Evolutionary conservation across 2,329 filamentous ascomycete species (phyloP).

Genomic region (Colletotrichum eremochloae): DNA sequence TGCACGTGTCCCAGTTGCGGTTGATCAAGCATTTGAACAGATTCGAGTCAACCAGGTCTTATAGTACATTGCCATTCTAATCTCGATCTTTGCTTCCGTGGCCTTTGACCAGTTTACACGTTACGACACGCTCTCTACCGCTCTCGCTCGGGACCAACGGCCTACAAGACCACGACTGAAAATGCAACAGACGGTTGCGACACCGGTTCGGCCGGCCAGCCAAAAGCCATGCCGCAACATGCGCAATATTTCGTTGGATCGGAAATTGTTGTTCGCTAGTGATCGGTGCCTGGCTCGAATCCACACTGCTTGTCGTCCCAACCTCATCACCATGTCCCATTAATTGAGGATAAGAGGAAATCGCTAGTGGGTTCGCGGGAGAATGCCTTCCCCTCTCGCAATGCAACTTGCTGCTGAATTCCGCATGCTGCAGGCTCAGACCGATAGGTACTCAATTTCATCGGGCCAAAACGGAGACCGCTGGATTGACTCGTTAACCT

Average conservation of each 20-base stretch:
- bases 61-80: background rate
- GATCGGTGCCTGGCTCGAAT: background rate
- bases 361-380: conserved; percentile 3
- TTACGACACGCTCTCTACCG: background rate
- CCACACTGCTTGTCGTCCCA: background rate
- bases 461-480: background rate
- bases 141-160: background rate
- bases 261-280: background rate
- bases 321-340: background rate
- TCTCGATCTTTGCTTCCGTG: background rate
- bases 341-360: conserved; percentile 3
- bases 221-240: background rate
- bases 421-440: background rate
- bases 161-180: background rate
- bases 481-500: conserved; percentile 4
- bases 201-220: background rate
- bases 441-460: background rate
- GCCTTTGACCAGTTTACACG: background rate
- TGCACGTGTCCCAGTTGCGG: background rate
- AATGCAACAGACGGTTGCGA: no score
- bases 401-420: conserved; percentile 18
- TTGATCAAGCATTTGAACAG: background rate
- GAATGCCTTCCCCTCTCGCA: conserved; percentile 11
- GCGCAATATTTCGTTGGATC: background rate
- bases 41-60: background rate